Percentiles rank a stretch among this genome's conserved stretches.
Evolutionary conservation across 192 early-diverging fungal species (phyloP).

Genomic region (Entomortierella parvispora): DNA sequence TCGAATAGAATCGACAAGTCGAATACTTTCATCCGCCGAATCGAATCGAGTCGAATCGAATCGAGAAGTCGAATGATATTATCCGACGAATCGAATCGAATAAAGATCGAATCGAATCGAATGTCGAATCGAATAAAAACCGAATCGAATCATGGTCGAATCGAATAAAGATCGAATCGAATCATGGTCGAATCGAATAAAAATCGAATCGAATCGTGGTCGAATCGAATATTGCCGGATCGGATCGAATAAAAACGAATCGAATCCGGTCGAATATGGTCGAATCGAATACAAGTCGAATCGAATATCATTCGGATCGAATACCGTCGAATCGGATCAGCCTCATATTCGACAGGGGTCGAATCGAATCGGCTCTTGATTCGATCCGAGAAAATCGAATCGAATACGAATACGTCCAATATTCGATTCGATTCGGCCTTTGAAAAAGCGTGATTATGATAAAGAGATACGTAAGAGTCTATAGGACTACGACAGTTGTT

Average conservation of each 20-base stretch:
- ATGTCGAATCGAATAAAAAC: background rate
- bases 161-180: background rate
- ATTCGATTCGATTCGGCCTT: too few species aligned
- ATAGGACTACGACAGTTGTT: too few species aligned
- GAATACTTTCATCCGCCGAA: background rate
- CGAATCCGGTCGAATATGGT: background rate
- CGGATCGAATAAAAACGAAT: too few species aligned
- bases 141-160: background rate
- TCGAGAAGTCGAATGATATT: conserved; percentile 1
- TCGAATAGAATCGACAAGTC: background rate
- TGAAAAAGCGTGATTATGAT: too few species aligned
- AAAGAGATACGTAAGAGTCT: too few species aligned
- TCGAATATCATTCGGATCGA: background rate
- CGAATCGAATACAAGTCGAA: too few species aligned
- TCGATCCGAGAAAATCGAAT: too few species aligned
- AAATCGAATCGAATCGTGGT: background rate
- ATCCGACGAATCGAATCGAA: background rate
- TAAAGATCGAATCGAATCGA: background rate
- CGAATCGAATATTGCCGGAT: background rate
- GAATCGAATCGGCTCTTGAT: background rate
- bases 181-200: background rate
- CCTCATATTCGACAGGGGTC: background rate
- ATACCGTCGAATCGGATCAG: background rate
- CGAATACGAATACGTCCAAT: too few species aligned
- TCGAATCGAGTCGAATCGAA: background rate